A percentile compares a stretch with the other conserved stretches of the same genome.
phyloP scores from a whole-genome alignment of 768 basidiomycete species.

The Mycena filopes region DNA sequence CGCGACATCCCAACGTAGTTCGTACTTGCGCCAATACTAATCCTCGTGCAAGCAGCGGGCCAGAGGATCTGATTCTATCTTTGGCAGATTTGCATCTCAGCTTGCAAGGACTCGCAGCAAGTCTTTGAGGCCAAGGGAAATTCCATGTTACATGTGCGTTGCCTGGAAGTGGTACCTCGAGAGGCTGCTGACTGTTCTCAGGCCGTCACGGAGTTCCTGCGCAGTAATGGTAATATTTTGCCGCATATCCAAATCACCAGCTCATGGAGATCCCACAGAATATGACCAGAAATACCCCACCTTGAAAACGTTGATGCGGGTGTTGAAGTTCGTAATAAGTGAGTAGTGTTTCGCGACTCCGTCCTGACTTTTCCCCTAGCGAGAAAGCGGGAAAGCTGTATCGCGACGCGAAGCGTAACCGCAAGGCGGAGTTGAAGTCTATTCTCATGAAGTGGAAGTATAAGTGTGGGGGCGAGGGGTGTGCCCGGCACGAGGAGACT shows the following conservation, averaged over 20 bases:
- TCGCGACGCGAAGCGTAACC: neutral
- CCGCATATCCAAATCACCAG: no score
- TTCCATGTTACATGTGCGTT: conserved; percentile 8
- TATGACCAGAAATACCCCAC: neutral
- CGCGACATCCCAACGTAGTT: neutral
- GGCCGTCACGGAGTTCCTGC: neutral
- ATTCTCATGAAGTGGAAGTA: no score
- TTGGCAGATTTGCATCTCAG: conserved; percentile 11
- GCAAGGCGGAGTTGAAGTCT: no score
- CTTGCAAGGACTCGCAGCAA: conserved; percentile 11
- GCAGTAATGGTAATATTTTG: neutral
- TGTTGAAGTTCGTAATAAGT: conserved; percentile 1
- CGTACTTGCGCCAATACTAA: no score
- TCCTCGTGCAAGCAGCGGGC: no score
- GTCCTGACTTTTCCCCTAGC: neutral
- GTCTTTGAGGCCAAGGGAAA: neutral
- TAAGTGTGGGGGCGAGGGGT: no score
- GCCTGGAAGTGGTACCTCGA: neutral
- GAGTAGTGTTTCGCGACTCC: neutral
- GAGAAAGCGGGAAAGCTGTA: neutral
- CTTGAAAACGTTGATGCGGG: conserved; percentile 4
- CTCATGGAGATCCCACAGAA: neutral
- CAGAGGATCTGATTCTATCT: no score
- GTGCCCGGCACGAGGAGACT: no score
- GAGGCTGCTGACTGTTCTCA: neutral